Evolutionary conservation across 2,329 filamentous ascomycete species (phyloP), one percentile per base, ranked within the genome.

Genomic region (Thielaviopsis punctulata): DNA sequence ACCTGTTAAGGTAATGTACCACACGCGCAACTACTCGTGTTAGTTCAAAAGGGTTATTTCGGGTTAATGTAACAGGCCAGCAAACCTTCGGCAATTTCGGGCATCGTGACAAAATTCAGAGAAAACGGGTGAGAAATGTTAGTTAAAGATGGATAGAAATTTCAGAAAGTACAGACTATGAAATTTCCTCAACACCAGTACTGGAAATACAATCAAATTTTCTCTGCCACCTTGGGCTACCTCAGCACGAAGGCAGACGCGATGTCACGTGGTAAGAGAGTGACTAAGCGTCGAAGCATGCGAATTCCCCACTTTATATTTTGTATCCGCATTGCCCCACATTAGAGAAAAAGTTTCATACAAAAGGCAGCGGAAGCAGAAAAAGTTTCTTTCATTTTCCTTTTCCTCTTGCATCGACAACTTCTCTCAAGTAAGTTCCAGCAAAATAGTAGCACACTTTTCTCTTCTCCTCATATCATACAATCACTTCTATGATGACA

Each of bases 1-100:
- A 78, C 57, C 84, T 81, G 55, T 79, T 81, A 39, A 98, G 77
- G 63, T 82, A 93, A 64, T 95, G 84, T 48, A 93, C 86, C 58
- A 90, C 78, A 44, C 89, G 84, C 19, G 87, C 84, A 58, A 95
- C 84, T 80, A 10, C 12, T 15, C 9, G 13, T 13, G 21, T 56
- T 48, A 45, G 27, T 15, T 7, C 2, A 9, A 53, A 48, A 49
- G 48, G 36, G 1, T 45, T 19, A 51, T 18, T 44, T 53, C 21
- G 25, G 51, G 25, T 49, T 54, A 43, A 12, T 3, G 2, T 21
- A 21, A 39, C 24, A 21, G 9, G 23, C 4, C 22, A 4, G 46
- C 53, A 49, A 56, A 74, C 76, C 73, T 69, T 81, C 77, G 43
- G 76, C 76, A 51, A 81, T 80, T 59, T 81, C 77, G 54, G 77